phyloP scores from a whole-genome alignment of 371 early-diverging fungal genomes.

The Apophysomyces trapeziformis region DNA sequence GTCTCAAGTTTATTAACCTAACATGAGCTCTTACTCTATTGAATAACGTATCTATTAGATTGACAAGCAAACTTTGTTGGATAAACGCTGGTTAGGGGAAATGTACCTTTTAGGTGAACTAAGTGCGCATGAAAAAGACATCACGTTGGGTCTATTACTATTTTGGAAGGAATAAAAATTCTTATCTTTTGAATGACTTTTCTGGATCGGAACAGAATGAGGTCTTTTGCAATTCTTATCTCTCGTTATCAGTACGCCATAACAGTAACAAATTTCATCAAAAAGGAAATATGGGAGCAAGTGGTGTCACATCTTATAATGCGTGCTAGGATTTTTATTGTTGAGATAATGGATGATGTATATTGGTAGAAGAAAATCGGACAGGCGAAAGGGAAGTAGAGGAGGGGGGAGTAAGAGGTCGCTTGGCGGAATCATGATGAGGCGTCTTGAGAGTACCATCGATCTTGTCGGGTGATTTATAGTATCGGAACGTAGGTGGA shows the following conservation, averaged over 20 bases:
- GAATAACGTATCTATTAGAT: too few species aligned
- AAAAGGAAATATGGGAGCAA: neutral
- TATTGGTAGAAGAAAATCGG: neutral
- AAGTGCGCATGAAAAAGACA: too few species aligned
- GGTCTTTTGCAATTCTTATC: neutral
- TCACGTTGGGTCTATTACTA: too few species aligned
- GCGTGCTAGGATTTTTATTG: neutral
- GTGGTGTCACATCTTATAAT: constrained; percentile 3
- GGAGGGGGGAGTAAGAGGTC: neutral
- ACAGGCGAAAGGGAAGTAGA: constrained; percentile 3
- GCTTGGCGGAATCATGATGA: neutral
- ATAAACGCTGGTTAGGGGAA: too few species aligned
- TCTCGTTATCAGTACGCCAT: neutral
- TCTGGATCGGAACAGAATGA: too few species aligned
- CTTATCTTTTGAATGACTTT: too few species aligned
- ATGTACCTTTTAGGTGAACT: too few species aligned
- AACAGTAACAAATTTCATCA: constrained; percentile 4
- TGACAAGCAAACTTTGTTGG: too few species aligned
- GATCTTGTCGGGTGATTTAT: neutral
- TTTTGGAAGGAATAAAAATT: too few species aligned
- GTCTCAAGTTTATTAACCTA: too few species aligned
- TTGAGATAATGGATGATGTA: neutral
- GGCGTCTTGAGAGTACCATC: neutral
- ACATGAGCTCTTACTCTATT: too few species aligned
- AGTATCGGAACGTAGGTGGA: constrained; percentile 2